Conservation (phyloP, 2,329 filamentous ascomycete genomes). For the Phyllosticta capitalensis region DNA sequence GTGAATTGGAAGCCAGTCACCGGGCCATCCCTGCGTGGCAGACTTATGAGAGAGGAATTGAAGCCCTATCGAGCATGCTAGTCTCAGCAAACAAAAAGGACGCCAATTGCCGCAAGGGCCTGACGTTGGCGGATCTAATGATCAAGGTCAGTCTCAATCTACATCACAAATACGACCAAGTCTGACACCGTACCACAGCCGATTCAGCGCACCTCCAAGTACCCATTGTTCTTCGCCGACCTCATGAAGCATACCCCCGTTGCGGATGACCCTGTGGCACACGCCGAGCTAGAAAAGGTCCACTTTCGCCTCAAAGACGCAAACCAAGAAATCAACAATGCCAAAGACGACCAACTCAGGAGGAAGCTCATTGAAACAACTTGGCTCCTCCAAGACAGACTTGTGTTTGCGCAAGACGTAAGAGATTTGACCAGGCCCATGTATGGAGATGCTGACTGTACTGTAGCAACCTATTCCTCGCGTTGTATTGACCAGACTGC, state of each 20-base stretch:
- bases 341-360: conserved; percentile 65
- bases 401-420: conserved; percentile 66
- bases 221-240: conserved; percentile 77
- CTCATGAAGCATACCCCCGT: conserved; percentile 75
- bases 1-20: conserved; percentile 62
- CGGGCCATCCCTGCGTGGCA: conserved; percentile 64
- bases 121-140: conserved; percentile 76
- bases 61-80: conserved; percentile 68
- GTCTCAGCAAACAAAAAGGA: conserved; percentile 57
- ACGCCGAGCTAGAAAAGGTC: conserved; percentile 68
- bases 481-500: conserved; percentile 53
- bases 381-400: conserved; percentile 72
- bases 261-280: conserved; percentile 72
- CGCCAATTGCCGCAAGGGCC: conserved; percentile 59
- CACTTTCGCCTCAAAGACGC: conserved; percentile 63
- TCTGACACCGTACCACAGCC: conserved; percentile 46
- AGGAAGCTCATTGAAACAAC: conserved; percentile 68
- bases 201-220: conserved; percentile 85
- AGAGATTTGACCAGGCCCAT: conserved; percentile 1
- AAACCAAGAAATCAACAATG: conserved; percentile 71
- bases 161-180: not conserved
- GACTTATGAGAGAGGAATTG: conserved; percentile 74
- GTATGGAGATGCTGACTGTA: not conserved
- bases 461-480: conserved; percentile 2
- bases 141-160: conserved; percentile 60